phyloP scores from a whole-genome alignment of 2,329 filamentous ascomycete species.

The Fonsecaea monophora region DNA sequence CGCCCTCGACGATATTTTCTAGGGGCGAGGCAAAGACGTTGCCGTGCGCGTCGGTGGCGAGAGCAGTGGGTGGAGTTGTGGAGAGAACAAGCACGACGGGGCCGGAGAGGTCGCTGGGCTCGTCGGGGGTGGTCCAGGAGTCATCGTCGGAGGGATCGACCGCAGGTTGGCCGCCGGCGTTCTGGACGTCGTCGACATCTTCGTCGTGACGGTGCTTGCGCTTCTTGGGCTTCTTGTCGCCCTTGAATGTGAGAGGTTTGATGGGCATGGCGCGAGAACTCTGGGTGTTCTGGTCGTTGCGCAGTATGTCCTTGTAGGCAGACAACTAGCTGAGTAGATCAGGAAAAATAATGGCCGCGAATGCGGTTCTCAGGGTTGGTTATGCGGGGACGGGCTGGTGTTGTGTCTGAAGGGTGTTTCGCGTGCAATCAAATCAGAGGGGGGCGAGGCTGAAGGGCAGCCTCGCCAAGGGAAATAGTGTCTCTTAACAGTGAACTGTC shows the following conservation, averaged over 20 bases:
- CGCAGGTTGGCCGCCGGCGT: conserved; percentile 37
- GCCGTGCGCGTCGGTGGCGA: conserved; percentile 85
- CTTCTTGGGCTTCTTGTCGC: conserved; percentile 85
- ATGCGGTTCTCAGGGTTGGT: not conserved
- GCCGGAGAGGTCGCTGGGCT: conserved; percentile 74
- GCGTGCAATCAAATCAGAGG: not conserved
- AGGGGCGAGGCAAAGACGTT: conserved; percentile 82
- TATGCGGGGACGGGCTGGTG: too few relatives aligned
- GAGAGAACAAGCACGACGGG: conserved; percentile 84
- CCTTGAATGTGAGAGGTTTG: conserved; percentile 92
- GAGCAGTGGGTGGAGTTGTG: conserved; percentile 72
- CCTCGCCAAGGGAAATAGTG: not conserved
- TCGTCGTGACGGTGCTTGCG: conserved; percentile 73
- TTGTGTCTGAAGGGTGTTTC: not conserved
- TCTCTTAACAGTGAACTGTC: too few relatives aligned
- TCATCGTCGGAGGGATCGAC: conserved; percentile 68
- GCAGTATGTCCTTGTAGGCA: too few relatives aligned
- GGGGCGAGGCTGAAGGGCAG: not conserved
- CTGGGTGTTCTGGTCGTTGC: not conserved
- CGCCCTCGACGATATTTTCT: conserved; percentile 86
- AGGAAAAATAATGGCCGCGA: not conserved
- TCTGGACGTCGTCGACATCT: conserved; percentile 36
- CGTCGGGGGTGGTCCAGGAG: conserved; percentile 88
- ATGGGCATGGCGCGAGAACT: conserved; percentile 48
- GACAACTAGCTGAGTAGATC: not conserved